Conservation (phyloP, 768 basidiomycete genomes). For the Kwoniella heveanensis region DNA sequence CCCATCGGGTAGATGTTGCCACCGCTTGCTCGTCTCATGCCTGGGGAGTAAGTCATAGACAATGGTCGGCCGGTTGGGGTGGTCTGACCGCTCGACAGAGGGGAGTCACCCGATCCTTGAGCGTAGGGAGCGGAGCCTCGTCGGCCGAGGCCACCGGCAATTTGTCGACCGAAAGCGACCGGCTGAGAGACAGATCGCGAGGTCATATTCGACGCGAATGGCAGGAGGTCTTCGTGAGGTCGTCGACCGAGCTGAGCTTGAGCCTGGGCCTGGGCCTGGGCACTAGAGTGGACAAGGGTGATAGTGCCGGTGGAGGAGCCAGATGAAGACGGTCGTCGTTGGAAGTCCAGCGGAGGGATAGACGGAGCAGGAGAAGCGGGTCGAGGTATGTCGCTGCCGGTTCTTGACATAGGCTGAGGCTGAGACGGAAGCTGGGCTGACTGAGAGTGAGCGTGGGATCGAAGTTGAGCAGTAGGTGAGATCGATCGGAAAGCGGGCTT, state of each 20-base stretch:
- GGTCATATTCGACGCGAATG: conserved; percentile 7
- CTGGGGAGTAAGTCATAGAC: conserved; percentile 11
- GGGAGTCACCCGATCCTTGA: conserved; percentile 2
- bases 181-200: conserved; percentile 19
- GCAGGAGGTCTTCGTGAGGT: conserved; percentile 14
- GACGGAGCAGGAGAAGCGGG: conserved; percentile 21
- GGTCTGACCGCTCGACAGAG: conserved; percentile 23
- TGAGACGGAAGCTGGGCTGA: not conserved
- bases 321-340: conserved; percentile 8
- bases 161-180: conserved; percentile 17
- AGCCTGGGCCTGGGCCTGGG: conserved; percentile 7
- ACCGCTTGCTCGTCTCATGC: conserved; percentile 12
- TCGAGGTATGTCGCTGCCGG: conserved; percentile 11
- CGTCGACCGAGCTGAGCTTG: conserved; percentile 10
- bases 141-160: conserved; percentile 24
- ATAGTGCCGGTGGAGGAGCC: conserved; percentile 25
- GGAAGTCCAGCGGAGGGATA: conserved; percentile 42
- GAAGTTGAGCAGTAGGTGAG: conserved; percentile 44
- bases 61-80: conserved; percentile 21
- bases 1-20: not conserved
- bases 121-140: conserved; percentile 23
- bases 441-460: conserved; percentile 38
- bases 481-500: conserved; percentile 52
- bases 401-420: conserved; percentile 1
- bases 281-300: conserved; percentile 21